These are phyloP conservation scores for Rhododendron henanense DNA, from an alignment of 148 eudicot species.

Conservation along the genomic window DNA sequence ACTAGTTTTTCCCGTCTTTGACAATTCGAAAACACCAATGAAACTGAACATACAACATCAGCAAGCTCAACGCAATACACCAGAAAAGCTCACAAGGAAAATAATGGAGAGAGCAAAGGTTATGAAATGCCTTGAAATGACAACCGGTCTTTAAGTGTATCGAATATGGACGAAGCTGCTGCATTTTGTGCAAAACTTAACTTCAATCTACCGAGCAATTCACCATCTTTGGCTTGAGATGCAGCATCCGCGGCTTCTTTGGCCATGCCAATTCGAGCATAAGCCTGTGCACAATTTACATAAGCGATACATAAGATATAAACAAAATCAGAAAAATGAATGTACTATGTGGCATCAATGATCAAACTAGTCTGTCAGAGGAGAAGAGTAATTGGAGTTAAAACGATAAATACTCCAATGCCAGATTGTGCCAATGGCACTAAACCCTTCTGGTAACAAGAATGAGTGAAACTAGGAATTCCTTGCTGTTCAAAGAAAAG, in stretches of 20 bases:
- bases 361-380: background rate
- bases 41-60: background rate
- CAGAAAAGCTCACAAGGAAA: background rate
- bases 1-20: background rate
- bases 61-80: background rate
- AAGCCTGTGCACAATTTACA: conserved; percentile 54
- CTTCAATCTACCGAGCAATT: conserved; percentile 69
- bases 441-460: background rate
- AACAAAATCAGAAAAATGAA: background rate
- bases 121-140: conserved; percentile 64
- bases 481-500: background rate
- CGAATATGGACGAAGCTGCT: conserved; percentile 78
- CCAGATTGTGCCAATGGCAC: background rate
- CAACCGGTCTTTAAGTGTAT: conserved; percentile 68
- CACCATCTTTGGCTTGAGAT: conserved; percentile 82
- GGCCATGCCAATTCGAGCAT: conserved; percentile 91
- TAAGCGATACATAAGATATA: background rate
- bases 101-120: background rate
- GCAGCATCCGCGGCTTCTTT: conserved; percentile 99
- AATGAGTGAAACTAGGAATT: background rate
- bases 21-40: background rate
- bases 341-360: background rate
- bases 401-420: background rate
- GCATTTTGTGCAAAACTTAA: conserved; percentile 75
- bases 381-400: background rate